These are phyloP conservation scores for Hypoxylon subgilvum DNA, from an alignment of 495 filamentous ascomycete species.

Conservation along the genomic window DNA sequence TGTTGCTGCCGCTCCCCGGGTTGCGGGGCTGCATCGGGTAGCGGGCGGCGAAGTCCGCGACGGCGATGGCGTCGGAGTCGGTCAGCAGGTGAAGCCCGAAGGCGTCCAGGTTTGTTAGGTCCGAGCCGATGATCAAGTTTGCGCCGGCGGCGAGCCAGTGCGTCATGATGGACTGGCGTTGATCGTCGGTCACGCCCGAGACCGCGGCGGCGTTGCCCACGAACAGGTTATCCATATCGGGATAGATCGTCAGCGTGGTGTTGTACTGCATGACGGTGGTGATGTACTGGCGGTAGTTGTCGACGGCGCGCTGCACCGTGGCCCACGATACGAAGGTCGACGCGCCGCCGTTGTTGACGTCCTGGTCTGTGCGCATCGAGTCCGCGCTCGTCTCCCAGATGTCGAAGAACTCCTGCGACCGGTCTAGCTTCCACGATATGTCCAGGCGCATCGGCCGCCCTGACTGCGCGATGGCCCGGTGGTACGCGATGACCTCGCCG, in stretches of 20 bases:
- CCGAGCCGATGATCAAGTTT: constrained; percentile 41
- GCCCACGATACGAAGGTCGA: constrained; percentile 38
- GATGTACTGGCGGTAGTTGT: constrained; percentile 45
- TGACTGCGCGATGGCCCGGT: constrained; percentile 37
- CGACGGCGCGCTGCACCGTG: constrained; percentile 39
- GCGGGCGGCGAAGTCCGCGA: constrained; percentile 29
- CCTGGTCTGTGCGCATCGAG: constrained; percentile 40
- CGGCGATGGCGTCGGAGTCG: constrained; percentile 19
- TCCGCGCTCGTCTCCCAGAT: constrained; percentile 39
- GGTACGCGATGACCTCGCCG: constrained; percentile 31
- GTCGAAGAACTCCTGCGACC: constrained; percentile 30
- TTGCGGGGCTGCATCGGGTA: constrained; percentile 44
- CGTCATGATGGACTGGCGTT: constrained; percentile 38
- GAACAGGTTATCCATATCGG: constrained; percentile 43
- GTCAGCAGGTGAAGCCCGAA: constrained; percentile 35
- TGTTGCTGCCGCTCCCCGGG: too few relatives aligned
- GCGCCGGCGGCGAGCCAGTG: constrained; percentile 44
- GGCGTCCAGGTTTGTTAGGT: constrained; percentile 36
- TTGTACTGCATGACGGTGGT: constrained; percentile 23
- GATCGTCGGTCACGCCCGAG: constrained; percentile 37
- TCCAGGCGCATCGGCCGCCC: constrained; percentile 40
- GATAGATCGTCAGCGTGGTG: constrained; percentile 35
- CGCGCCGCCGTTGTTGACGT: constrained; percentile 38
- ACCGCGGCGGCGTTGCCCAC: constrained; percentile 36
- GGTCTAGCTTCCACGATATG: constrained; percentile 43